Percentiles rank a stretch among this genome's conserved stretches.
Evolutionary conservation across 371 early-diverging fungal genomes (phyloP).

Genomic region (Thermomucor indicae-seudaticae): DNA sequence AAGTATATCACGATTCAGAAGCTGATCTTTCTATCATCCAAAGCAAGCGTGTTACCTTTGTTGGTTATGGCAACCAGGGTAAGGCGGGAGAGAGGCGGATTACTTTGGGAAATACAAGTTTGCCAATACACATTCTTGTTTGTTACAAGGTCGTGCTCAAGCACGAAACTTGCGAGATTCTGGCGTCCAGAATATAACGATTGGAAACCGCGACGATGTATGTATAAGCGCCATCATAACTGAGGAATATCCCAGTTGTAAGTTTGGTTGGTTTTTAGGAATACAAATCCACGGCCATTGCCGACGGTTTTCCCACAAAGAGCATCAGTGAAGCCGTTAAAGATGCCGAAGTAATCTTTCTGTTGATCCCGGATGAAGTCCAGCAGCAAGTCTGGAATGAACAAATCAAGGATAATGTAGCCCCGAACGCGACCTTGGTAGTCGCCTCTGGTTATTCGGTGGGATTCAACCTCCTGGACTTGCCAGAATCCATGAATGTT

Average conservation of each 20-base stretch:
- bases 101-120: no score
- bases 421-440: constrained; percentile 14
- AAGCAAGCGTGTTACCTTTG: constrained; percentile 25
- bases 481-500: constrained; percentile 16
- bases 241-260: background rate
- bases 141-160: constrained; percentile 13
- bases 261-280: constrained; percentile 3
- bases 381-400: constrained; percentile 23
- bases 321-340: constrained; percentile 20
- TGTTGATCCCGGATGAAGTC: constrained; percentile 27
- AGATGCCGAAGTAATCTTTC: constrained; percentile 17
- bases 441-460: constrained; percentile 24
- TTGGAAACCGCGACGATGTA: constrained; percentile 23
- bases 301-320: constrained; percentile 10
- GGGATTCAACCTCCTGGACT: constrained; percentile 19
- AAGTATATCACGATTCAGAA: constrained; percentile 16
- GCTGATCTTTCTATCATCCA: constrained; percentile 25
- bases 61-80: constrained; percentile 27
- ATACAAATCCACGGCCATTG: constrained; percentile 20
- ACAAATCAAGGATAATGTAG: constrained; percentile 17
- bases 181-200: constrained; percentile 20
- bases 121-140: no score
- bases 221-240: background rate
- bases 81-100: no score
- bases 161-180: constrained; percentile 22